Percentiles rank a stretch among this genome's conserved stretches.
Evolutionary conservation across 192 early-diverging fungal genomes (phyloP).

Genomic region (Gamsiella multidivaricata): DNA sequence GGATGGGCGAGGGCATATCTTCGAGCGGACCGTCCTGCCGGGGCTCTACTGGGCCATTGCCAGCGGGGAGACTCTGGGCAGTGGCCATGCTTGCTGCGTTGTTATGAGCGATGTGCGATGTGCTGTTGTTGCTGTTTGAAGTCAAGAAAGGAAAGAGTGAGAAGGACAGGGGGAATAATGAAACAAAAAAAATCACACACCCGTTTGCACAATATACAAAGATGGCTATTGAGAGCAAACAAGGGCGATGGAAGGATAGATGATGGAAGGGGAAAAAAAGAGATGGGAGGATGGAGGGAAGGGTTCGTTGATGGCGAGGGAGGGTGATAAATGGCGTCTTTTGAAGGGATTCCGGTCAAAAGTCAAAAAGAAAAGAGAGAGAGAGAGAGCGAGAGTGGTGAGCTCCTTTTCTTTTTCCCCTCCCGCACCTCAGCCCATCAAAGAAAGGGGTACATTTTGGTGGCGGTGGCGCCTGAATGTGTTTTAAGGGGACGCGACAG

Average conservation of each 20-base stretch:
- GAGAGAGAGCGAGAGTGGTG: background rate
- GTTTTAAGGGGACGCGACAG: background rate
- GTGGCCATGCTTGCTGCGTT: slow-evolving; percentile 18
- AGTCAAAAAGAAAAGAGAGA: background rate
- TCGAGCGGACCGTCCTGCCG: background rate
- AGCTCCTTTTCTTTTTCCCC: background rate
- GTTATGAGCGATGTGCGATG: too few species aligned
- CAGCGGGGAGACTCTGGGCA: slow-evolving; percentile 5
- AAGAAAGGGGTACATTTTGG: too few species aligned
- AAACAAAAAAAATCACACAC: too few species aligned
- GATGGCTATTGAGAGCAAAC: too few species aligned
- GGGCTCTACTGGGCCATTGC: slow-evolving; percentile 5
- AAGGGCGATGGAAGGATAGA: too few species aligned
- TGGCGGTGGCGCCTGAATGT: too few species aligned
- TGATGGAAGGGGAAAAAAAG: too few species aligned
- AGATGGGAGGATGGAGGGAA: background rate
- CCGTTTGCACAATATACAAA: too few species aligned
- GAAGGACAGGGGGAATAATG: background rate
- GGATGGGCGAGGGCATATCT: slow-evolving; percentile 34
- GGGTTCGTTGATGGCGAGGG: background rate
- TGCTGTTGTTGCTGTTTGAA: slow-evolving; percentile 4
- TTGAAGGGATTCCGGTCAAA: background rate
- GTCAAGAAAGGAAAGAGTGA: background rate
- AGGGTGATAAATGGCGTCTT: background rate
- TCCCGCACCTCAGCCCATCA: too few species aligned